Base-by-base conservation (phyloP, 305 asterid species). In the Salvia sclarea region DNA sequence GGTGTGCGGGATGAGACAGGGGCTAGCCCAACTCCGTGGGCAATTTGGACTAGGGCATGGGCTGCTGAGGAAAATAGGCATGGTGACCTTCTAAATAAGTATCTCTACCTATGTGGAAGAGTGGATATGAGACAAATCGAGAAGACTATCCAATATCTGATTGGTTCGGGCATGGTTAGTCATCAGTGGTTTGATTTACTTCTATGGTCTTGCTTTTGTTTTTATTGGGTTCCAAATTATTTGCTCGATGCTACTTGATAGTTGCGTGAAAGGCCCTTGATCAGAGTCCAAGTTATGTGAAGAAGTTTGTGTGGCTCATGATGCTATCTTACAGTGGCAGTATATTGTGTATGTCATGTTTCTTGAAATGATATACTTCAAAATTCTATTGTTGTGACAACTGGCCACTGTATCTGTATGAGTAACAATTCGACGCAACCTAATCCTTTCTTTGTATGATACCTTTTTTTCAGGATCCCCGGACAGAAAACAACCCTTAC, bases 111-210 rank as follows among this genome's bases (percentile, higher is more conserved):
- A 30, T 78, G 70, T 0, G 92, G 90, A 44, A 79, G 92, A 43
- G 92, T 86, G 0, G 90, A 86, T 72, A 86, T 84, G 92, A 84
- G 71, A 68, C 87, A 80, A 58, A 81, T 87, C n/a, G 94, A 87
- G 78, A 87, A 84, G 77, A 84, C 94, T 10, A 84, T 84, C 53
- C 93, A 86, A 67, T 86, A 86, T 74, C 69, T 86, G 70, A 84
- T 86, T 41, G 92, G 92, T 20, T 86, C 90, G 3, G 92, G 92
- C 77, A 86, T 86, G 89, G 92, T 86, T 68, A 79, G 86, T 25
- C 52, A 47, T 59, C 44, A 55, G 43, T 35, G 5, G 35, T 22
- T 48, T 63, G n/a, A 18, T 31, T 6, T 18, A 8, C 33, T 8
- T 16, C 11, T 12, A 6, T 8, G 3, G 8, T 37, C 9, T 8